These are phyloP conservation scores for Candida berthetii DNA, from an alignment of 805 yeast genomes.

Conservation along the genomic window DNA sequence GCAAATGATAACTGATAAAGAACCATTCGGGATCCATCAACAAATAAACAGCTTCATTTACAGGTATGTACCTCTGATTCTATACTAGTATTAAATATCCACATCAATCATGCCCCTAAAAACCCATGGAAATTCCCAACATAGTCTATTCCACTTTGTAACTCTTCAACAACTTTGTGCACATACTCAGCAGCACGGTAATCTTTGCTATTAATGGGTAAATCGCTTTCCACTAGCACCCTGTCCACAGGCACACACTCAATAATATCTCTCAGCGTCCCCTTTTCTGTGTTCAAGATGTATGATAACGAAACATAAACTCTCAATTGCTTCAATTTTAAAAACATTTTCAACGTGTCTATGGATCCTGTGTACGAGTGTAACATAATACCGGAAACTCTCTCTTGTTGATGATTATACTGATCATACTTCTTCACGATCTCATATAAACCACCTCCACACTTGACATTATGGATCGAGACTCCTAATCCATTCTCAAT, in stretches of 20 bases:
- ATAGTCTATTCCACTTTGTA: background rate
- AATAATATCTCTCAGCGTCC: background rate
- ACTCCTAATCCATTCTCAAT: background rate
- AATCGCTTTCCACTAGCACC: background rate
- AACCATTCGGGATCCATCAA: too few species aligned
- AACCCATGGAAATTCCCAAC: background rate
- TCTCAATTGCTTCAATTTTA: background rate
- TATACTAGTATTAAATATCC: too few species aligned
- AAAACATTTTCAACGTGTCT: conserved; percentile 37
- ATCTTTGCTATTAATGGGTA: background rate
- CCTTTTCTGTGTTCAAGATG: too few species aligned
- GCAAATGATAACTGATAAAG: too few species aligned
- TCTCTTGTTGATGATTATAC: conserved; percentile 17
- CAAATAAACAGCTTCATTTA: too few species aligned
- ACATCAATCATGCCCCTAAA: background rate
- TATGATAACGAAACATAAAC: background rate
- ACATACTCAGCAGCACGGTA: background rate
- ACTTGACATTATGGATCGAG: background rate
- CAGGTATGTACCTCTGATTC: too few species aligned
- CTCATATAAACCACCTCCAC: background rate
- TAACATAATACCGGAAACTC: conserved; percentile 41
- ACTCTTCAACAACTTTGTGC: background rate
- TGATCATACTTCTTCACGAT: conserved; percentile 5
- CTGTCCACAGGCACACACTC: conserved; percentile 24
- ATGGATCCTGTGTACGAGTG: conserved; percentile 85